Evolutionary conservation across 225 moss, liverwort and hornwort genomes (phyloP), one percentile per base, ranked within the genome.

Genomic region (Rhytidiadelphus loreus): DNA sequence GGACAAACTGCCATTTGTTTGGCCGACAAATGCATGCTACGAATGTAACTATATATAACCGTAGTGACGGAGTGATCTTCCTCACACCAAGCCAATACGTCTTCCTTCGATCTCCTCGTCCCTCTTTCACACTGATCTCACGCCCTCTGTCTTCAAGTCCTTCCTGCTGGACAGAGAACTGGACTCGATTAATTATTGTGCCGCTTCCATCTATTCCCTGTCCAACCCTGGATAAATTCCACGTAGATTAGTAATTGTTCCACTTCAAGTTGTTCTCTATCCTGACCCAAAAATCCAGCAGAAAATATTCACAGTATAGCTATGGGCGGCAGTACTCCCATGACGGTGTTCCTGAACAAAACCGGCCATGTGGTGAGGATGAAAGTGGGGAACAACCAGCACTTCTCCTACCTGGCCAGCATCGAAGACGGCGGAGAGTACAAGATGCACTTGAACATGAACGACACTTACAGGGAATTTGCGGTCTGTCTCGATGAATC

Each of bases 391-490:
- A 86, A 77, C 50, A 64, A 77, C 32, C 82, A 33, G 2, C 37
- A 64, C 58, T 87, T 82, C 57, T 63, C 71, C 32, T 50, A 83
- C 82, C 50, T 87, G 16, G 30, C 77, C n/a, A 90, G 41, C 41
- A 74, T 90, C 53, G 66, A 70, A 44, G 69, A 68, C 23, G 87
- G 83, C 22, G 87, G 58, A 17, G 52, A 64, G 5, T 77, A 78
- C 48, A 60, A 81, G 30, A 50, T 90, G 80, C 2, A 50, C 18
- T 59, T 87, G 53, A 77, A 90, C 17, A 52, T 25, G 82, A 87
- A 90, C 77, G 83, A 82, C 37, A 90, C 87, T 39, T 90, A 90
- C 33, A 8, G 82, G 32, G 90, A 90, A 46, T 90, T 86, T 35
- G 58, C 26, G 28, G 75, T 90, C 32, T 24, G 37, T 17, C 25